Percentiles rank a stretch among this genome's conserved stretches.
phyloP scores from a whole-genome alignment of 306 rosid species.

The Vicia sativa region DNA sequence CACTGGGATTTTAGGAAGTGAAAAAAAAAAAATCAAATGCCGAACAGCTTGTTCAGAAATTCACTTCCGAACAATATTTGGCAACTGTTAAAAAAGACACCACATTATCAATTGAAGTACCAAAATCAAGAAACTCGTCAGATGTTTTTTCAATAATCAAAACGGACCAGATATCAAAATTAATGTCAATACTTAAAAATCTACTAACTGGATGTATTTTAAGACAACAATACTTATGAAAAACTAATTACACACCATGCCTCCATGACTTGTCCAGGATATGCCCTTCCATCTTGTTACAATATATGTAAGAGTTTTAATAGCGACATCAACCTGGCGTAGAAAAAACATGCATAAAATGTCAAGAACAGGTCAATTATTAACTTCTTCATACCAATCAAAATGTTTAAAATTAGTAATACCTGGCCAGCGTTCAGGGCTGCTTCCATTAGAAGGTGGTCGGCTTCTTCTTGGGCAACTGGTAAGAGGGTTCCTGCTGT shows the following conservation, averaged over 20 bases:
- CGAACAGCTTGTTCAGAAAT: slow-evolving; percentile 3
- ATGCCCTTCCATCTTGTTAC: slow-evolving; percentile 65
- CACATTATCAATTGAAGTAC: neutral
- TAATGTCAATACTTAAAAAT: slow-evolving; percentile 12
- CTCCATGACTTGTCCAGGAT: slow-evolving; percentile 88
- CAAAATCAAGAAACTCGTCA: too few species aligned
- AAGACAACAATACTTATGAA: slow-evolving; percentile 8
- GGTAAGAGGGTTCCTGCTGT: slow-evolving; percentile 68
- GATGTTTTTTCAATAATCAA: too few species aligned
- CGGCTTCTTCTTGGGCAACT: slow-evolving; percentile 68
- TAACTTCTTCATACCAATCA: slow-evolving; percentile 8
- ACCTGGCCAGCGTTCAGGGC: slow-evolving; percentile 77
- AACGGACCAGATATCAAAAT: slow-evolving; percentile 1
- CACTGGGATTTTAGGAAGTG: slow-evolving; percentile 1
- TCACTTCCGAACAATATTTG: slow-evolving; percentile 27
- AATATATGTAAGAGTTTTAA: slow-evolving; percentile 48
- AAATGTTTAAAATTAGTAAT: slow-evolving; percentile 19
- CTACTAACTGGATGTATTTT: slow-evolving; percentile 21
- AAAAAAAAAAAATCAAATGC: neutral
- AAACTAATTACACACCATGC: slow-evolving; percentile 60
- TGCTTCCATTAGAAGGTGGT: slow-evolving; percentile 91
- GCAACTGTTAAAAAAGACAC: slow-evolving; percentile 13
- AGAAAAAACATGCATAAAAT: slow-evolving; percentile 26
- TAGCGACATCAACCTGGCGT: slow-evolving; percentile 63
- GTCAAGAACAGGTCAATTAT: neutral